Evolutionary conservation across 23 red algal genomes (phyloP), one percentile per base, ranked within the genome.

Genomic region (Gracilaria vermiculophylla): DNA sequence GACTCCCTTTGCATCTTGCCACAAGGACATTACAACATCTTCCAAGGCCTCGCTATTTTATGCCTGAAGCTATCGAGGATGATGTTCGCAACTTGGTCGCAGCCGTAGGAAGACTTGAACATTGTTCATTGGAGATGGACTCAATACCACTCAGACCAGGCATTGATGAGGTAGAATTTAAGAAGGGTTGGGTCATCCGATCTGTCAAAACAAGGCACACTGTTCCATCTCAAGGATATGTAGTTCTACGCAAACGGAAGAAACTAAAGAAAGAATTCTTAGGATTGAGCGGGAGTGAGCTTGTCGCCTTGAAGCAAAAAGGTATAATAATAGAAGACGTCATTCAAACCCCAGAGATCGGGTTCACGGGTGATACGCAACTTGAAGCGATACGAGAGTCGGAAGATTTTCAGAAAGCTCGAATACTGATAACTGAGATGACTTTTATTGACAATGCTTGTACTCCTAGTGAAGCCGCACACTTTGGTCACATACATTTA

Each of bases 151-250:
- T 91, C 34, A 80, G 10, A n/a, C 87, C 87, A 41, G 50, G 44
- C 2, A 17, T 39, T 51, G 39, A 71, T 23, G 48, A 42, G 36
- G 50, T 47, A 25, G 80, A 83, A 34, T 53, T 91, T 29, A 77
- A 77, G 54, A 79, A 69, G 28, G 87, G 87, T 1, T 83, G 87
- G 80, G 34, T 64, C 10, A 43, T 91, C 13, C 60, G 57, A 91
- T 64, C 87, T 42, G 60, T 91, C 57, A 55, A 55, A 60, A 91
- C 87, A 25, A 39, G 28, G 33, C 87, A 91, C 39, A 15, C 87
- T 8, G 87, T 91, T 48, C 87, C 87, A 16, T 91, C 87, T 52
- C 87, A 91, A n/a, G 87, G 87, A 10, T 91, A 91, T 44, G 54
- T 91, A 31, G 44, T 81, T 33, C 19, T 76, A 67, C 65, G 49